Conservation (phyloP, 1,139 yeast species). For the Geotrichum fermentans region DNA sequence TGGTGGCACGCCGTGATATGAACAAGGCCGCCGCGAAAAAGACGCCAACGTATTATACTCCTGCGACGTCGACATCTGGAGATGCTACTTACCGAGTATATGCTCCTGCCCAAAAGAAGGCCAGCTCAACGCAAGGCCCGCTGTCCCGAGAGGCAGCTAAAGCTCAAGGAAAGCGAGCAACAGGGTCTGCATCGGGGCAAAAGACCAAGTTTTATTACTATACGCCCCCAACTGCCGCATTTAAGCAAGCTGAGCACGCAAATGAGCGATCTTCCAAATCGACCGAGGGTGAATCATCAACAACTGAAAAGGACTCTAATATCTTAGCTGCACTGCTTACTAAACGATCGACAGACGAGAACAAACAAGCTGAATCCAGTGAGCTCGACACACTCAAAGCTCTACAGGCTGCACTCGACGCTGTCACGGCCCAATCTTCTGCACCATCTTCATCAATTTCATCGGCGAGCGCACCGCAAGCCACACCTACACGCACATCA, state of each 20-base stretch:
- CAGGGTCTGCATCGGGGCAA: not conserved
- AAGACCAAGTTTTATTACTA: constrained; percentile 20
- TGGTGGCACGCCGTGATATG: constrained; percentile 26
- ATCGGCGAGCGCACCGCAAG: constrained; percentile 2
- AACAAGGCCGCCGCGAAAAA: constrained; percentile 21
- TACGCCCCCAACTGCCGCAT: constrained; percentile 16
- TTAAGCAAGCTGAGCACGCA: not conserved
- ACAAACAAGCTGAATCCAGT: constrained; percentile 25
- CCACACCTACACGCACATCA: constrained; percentile 4
- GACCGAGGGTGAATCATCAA: constrained; percentile 19
- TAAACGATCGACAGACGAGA: constrained; percentile 9
- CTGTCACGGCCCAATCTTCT: constrained; percentile 20
- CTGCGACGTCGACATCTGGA: constrained; percentile 1
- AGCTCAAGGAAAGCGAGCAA: not conserved
- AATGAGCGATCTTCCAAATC: not conserved
- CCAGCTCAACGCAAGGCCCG: not conserved
- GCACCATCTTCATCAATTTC: constrained; percentile 2
- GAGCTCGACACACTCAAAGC: constrained; percentile 39
- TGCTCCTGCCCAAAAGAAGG: not conserved
- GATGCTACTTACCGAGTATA: not conserved
- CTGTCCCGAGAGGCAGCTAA: not conserved
- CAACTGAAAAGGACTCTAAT: constrained; percentile 22
- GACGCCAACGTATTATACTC: constrained; percentile 14
- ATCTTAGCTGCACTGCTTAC: constrained; percentile 38
- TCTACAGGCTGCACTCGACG: constrained; percentile 37